phyloP scores from a whole-genome alignment of 768 basidiomycete species.

The Leccinum fibrillosum region DNA sequence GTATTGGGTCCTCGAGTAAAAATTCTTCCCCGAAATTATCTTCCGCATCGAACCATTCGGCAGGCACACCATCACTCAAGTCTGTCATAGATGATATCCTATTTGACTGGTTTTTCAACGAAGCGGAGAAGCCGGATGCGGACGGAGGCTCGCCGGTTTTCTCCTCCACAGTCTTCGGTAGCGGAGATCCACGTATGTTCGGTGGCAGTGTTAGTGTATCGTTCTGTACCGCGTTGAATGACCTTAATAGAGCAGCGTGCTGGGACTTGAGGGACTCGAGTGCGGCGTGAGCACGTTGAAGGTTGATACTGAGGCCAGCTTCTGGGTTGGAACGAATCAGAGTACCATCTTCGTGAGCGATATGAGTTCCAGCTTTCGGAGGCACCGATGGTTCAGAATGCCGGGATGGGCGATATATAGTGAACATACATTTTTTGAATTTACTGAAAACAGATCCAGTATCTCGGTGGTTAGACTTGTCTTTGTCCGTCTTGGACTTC shows the following conservation, averaged over 20 bases:
- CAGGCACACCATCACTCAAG: conserved; percentile 43
- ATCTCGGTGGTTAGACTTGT: conserved; percentile 37
- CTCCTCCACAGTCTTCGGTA: conserved; percentile 50
- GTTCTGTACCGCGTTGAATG: conserved; percentile 35
- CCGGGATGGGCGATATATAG: background rate
- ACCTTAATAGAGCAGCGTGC: conserved; percentile 49
- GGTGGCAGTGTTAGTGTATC: conserved; percentile 21
- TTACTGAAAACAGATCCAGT: conserved; percentile 46
- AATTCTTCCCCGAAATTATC: conserved; percentile 52
- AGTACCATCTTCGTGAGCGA: conserved; percentile 28
- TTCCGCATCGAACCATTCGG: conserved; percentile 78
- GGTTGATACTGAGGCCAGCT: conserved; percentile 15
- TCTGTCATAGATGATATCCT: conserved; percentile 49
- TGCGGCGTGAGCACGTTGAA: conserved; percentile 45
- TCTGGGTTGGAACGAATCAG: conserved; percentile 18
- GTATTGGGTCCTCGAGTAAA: conserved; percentile 35
- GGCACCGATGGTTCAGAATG: conserved; percentile 1
- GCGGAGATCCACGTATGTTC: conserved; percentile 27
- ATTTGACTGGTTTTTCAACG: conserved; percentile 36
- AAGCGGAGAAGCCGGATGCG: conserved; percentile 21
- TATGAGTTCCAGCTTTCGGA: conserved; percentile 18
- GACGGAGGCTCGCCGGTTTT: conserved; percentile 33
- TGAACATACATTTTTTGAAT: conserved; percentile 55
- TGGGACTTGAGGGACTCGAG: conserved; percentile 58
- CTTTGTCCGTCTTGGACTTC: conserved; percentile 43